Conservation (phyloP, 306 rosid genomes). For the Abrus precatorius region DNA sequence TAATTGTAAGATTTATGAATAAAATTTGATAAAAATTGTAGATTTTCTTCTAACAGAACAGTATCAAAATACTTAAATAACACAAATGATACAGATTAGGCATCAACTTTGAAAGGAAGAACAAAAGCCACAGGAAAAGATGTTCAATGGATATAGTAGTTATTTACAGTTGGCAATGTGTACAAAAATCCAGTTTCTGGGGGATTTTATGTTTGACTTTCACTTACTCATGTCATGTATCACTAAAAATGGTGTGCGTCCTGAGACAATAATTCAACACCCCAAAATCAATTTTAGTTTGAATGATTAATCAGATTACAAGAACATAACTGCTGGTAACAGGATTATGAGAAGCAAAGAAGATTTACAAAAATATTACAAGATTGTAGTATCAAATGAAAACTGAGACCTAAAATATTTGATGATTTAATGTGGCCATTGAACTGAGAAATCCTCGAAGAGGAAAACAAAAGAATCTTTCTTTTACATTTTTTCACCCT, state of each 20-base stretch:
- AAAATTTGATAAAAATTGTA: too few relatives aligned
- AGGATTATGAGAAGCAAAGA: not conserved
- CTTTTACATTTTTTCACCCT: not conserved
- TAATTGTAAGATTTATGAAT: too few relatives aligned
- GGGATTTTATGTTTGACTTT: slow-evolving; percentile 21
- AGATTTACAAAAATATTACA: slow-evolving; percentile 24
- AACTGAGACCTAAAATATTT: slow-evolving; percentile 14
- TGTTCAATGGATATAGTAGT: slow-evolving; percentile 7
- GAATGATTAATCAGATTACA: slow-evolving; percentile 1
- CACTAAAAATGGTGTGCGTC: slow-evolving; percentile 18
- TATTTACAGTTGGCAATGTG: slow-evolving; percentile 23
- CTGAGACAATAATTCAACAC: not conserved
- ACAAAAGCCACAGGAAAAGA: not conserved
- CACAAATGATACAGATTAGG: not conserved
- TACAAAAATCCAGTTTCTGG: slow-evolving; percentile 13
- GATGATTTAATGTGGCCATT: not conserved
- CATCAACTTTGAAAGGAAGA: not conserved
- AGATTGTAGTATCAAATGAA: slow-evolving; percentile 2
- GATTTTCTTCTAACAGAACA: too few relatives aligned
- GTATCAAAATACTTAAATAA: too few relatives aligned
- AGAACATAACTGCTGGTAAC: not conserved
- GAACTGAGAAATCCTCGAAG: slow-evolving; percentile 1
- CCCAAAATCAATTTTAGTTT: not conserved
- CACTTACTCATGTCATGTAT: slow-evolving; percentile 6
- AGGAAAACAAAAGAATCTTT: slow-evolving; percentile 41